Conservation (phyloP, 1,284 basidiomycete species). For the Afroboletus lepidellus region DNA sequence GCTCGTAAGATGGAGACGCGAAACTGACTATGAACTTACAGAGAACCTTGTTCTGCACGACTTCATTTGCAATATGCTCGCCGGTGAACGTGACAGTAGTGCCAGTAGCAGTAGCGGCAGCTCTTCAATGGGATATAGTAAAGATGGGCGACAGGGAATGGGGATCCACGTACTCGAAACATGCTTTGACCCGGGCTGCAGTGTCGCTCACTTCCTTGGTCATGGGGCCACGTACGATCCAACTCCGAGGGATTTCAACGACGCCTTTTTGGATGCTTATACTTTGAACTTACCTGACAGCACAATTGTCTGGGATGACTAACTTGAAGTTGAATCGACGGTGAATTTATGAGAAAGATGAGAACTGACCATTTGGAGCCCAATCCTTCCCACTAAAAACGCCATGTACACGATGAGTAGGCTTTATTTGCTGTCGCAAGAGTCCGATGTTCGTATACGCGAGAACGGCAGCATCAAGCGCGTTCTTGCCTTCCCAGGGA, state of each 20-base stretch:
- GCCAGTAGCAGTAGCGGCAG: slow-evolving; percentile 53
- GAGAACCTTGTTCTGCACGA: slow-evolving; percentile 62
- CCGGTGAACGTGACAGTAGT: slow-evolving; percentile 55
- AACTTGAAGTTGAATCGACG: neutral
- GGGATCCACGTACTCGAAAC: slow-evolving; percentile 60
- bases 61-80: slow-evolving; percentile 49
- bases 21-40: slow-evolving; percentile 35
- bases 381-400: slow-evolving; percentile 63
- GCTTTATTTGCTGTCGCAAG: neutral
- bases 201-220: slow-evolving; percentile 57
- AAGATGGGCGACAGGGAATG: neutral
- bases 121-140: slow-evolving; percentile 13
- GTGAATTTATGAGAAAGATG: neutral
- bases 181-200: slow-evolving; percentile 58
- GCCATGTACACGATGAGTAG: slow-evolving; percentile 38
- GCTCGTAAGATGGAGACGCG: neutral
- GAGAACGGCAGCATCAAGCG: slow-evolving; percentile 55
- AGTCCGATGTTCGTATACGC: neutral
- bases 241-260: slow-evolving; percentile 36
- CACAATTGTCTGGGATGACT: slow-evolving; percentile 81
- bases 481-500: slow-evolving; percentile 76
- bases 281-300: slow-evolving; percentile 46
- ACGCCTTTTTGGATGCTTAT: neutral
- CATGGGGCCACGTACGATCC: slow-evolving; percentile 70
- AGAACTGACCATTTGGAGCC: slow-evolving; percentile 52